Percentiles rank a stretch among this genome's conserved stretches.
These are phyloP conservation scores for Parastagonospora nodorum DNA, from an alignment of 2,329 filamentous ascomycete species.

Conservation along the genomic window DNA sequence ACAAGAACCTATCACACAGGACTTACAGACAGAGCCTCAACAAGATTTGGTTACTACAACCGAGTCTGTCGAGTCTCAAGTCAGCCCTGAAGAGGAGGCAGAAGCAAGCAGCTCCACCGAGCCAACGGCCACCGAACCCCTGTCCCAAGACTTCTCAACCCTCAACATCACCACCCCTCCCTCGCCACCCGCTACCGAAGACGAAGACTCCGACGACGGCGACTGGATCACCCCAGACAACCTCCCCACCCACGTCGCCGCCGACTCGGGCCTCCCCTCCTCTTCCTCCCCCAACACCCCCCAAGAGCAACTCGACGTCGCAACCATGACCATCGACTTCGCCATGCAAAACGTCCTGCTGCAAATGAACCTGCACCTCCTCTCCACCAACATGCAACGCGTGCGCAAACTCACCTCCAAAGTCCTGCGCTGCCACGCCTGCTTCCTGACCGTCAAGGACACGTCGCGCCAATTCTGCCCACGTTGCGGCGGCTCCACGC, in stretches of 20 bases:
- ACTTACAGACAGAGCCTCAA: not conserved
- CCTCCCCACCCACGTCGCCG: constrained; percentile 79
- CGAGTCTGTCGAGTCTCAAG: not conserved
- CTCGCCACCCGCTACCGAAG: constrained; percentile 21
- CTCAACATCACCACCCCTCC: constrained; percentile 21
- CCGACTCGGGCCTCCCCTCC: constrained; percentile 55
- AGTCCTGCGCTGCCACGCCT: constrained; percentile 82
- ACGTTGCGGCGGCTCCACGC: constrained; percentile 83
- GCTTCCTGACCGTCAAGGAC: constrained; percentile 80
- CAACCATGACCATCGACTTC: constrained; percentile 93
- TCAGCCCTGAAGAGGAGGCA: not conserved
- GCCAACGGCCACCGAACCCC: constrained; percentile 1
- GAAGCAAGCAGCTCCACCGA: not conserved
- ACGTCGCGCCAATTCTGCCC: constrained; percentile 92
- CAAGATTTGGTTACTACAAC: not conserved
- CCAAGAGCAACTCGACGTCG: constrained; percentile 75
- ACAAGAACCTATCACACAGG: not conserved
- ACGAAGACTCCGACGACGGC: constrained; percentile 40
- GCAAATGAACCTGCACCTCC: constrained; percentile 89
- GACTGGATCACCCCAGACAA: constrained; percentile 97
- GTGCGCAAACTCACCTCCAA: constrained; percentile 87
- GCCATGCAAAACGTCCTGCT: constrained; percentile 97
- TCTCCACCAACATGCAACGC: constrained; percentile 77
- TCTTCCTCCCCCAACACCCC: constrained; percentile 53
- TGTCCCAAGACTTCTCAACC: constrained; percentile 25